These are phyloP conservation scores for Lichtheimia ramosa DNA, from an alignment of 371 early-diverging fungal species.

Conservation along the genomic window DNA sequence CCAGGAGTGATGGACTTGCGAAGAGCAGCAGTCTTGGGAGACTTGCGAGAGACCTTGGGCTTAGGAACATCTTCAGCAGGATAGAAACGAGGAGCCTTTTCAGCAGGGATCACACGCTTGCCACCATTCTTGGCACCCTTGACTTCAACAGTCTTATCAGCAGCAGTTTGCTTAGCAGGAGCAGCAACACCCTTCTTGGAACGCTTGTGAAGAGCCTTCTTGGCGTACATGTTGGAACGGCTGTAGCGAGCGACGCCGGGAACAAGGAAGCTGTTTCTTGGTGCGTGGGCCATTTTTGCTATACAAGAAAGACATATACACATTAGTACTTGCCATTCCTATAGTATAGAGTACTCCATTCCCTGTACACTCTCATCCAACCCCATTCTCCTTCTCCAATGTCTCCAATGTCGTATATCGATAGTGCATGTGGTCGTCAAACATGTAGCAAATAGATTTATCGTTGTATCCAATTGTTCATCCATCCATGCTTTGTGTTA, in stretches of 20 bases:
- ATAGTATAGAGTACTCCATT: neutral
- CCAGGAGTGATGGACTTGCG: conserved; percentile 94
- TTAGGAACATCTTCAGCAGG: conserved; percentile 79
- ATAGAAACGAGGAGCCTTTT: conserved; percentile 78
- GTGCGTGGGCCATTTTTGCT: conserved; percentile 25
- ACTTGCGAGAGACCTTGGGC: conserved; percentile 82
- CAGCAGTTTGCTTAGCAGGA: conserved; percentile 49
- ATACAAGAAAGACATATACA: neutral
- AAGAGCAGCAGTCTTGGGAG: conserved; percentile 67
- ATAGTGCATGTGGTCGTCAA: neutral
- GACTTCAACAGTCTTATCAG: conserved; percentile 70
- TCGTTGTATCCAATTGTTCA: neutral
- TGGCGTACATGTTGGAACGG: conserved; percentile 77
- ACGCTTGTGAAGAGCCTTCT: conserved; percentile 85
- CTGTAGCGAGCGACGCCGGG: conserved; percentile 79
- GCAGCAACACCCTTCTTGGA: conserved; percentile 57
- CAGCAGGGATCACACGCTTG: conserved; percentile 69
- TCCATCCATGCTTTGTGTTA: conserved; percentile 1
- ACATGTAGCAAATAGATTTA: neutral
- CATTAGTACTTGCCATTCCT: neutral
- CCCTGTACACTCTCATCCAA: neutral
- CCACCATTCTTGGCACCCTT: conserved; percentile 82
- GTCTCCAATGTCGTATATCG: neutral
- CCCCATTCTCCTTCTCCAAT: neutral
- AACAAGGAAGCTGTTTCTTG: conserved; percentile 77